Evolutionary conservation across 129 eudicot genomes (phyloP), one percentile per base, ranked within the genome.

Genomic region (Tagetes erecta): DNA sequence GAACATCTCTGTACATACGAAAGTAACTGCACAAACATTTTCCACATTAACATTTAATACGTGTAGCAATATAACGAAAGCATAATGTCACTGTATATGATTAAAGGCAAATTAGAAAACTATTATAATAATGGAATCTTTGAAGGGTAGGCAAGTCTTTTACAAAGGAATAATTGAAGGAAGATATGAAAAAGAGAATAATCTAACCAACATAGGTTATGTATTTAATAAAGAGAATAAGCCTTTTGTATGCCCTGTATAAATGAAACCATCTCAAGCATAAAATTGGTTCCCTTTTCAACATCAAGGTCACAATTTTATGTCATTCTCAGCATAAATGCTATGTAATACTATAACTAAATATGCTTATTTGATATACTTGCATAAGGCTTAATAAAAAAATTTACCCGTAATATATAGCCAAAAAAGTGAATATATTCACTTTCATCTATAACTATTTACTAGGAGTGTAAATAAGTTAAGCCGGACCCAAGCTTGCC

Each of bases 1-100:
- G 83, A 70, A 91, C 97, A 79, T 94, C 99, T 84, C 85, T 91
- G 80, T 88, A 94, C 97, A 94, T 85, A 56, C 82, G 80, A 67
- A 91, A 82, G 80, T 94, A 94, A 71, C 99, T 94, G 90, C 82
- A 76, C 66, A 47, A 66, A 56, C 60, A 84, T 42, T 77, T 51
- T 67, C 40, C 5, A 44, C 10, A 44, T 44, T 44, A 44, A 6
- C 5, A 71, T 36, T 67, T 40, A 71, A 10, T 68, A 80, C 33
- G 39, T 13, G 49, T 49, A 64, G 39, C 49, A 9, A 46, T 46
- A 55, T 45, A 39, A 34, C 2, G 70, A 34, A 73, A 60, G 27
- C 60, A 47, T 36, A 44, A 44, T 9, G 62, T 47, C 35, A 14
- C 62, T 35, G 78, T 31, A 34, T 7, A 7, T 31, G 47, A 38